phyloP scores from a whole-genome alignment of 1,139 yeast genomes.

The Suhomyces terraborum region DNA sequence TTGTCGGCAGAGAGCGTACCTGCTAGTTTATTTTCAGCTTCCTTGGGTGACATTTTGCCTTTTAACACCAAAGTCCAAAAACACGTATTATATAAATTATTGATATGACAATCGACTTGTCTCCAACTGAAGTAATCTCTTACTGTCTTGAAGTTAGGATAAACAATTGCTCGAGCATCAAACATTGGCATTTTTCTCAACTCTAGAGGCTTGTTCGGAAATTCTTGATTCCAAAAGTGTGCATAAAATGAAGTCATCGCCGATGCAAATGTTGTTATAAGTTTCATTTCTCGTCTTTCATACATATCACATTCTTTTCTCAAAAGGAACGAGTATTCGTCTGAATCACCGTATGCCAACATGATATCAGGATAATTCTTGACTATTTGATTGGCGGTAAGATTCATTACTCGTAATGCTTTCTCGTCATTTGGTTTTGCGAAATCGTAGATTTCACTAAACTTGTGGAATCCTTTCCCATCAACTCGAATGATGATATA shows the following conservation, averaged over 20 bases:
- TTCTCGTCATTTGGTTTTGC: slow-evolving; percentile 82
- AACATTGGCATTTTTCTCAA: slow-evolving; percentile 70
- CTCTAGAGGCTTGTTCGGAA: slow-evolving; percentile 46
- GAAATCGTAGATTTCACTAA: slow-evolving; percentile 72
- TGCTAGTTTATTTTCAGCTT: slow-evolving; percentile 70
- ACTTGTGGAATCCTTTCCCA: slow-evolving; percentile 91
- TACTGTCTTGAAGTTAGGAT: slow-evolving; percentile 64
- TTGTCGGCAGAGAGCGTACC: slow-evolving; percentile 84
- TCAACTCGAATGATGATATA: slow-evolving; percentile 85
- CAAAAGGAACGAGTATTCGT: slow-evolving; percentile 85
- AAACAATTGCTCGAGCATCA: slow-evolving; percentile 87
- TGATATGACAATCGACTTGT: slow-evolving; percentile 96
- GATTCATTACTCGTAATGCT: slow-evolving; percentile 80
- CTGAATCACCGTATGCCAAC: slow-evolving; percentile 92
- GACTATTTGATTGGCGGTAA: slow-evolving; percentile 70
- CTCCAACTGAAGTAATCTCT: slow-evolving; percentile 93
- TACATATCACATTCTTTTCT: slow-evolving; percentile 63
- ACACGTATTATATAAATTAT: slow-evolving; percentile 87
- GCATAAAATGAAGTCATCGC: slow-evolving; percentile 78
- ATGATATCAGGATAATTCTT: slow-evolving; percentile 66
- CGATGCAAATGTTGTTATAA: slow-evolving; percentile 79
- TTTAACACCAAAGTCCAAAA: slow-evolving; percentile 83
- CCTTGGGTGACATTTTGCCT: slow-evolving; percentile 72
- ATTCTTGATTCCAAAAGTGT: slow-evolving; percentile 61
- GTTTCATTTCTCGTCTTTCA: slow-evolving; percentile 78